phyloP scores from a whole-genome alignment of 2,329 filamentous ascomycete species.

The Aureobasidium leucospermi region DNA sequence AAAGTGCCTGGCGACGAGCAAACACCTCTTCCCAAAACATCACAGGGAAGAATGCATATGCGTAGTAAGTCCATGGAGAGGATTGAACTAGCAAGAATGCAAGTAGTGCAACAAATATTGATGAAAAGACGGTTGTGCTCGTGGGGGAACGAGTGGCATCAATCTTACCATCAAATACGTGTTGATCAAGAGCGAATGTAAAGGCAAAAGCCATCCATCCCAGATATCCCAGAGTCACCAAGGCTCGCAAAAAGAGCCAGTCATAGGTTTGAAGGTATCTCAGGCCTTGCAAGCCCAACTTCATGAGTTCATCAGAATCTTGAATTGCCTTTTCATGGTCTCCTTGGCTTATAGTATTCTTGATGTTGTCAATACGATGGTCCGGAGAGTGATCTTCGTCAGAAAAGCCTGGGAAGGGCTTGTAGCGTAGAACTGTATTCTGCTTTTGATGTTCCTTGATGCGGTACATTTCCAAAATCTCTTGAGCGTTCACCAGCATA shows the following conservation, averaged over 20 bases:
- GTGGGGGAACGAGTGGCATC: constrained; percentile 55
- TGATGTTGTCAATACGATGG: constrained; percentile 60
- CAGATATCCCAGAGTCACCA: constrained; percentile 84
- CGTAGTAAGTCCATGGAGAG: constrained; percentile 79
- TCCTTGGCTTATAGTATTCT: constrained; percentile 56
- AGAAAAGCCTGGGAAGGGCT: constrained; percentile 64
- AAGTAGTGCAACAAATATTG: constrained; percentile 66
- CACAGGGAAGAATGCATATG: constrained; percentile 85
- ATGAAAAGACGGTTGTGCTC: constrained; percentile 62
- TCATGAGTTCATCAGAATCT: constrained; percentile 68
- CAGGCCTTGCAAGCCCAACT: constrained; percentile 70
- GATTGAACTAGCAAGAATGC: constrained; percentile 72
- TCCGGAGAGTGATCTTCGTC: constrained; percentile 56
- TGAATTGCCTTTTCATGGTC: constrained; percentile 71
- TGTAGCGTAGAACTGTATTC: constrained; percentile 66
- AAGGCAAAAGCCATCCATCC: constrained; percentile 93
- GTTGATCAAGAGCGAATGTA: constrained; percentile 79
- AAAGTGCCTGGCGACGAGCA: constrained; percentile 63
- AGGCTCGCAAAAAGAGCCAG: constrained; percentile 85
- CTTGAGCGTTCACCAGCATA: constrained; percentile 72
- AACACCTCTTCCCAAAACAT: constrained; percentile 96
- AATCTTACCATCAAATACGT: constrained; percentile 68
- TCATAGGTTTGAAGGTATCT: constrained; percentile 97
- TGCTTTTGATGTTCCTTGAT: constrained; percentile 87
- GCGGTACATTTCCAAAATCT: constrained; percentile 90